Conservation (phyloP, 176 grass and related monocot species). For the Elymus sibiricus region DNA sequence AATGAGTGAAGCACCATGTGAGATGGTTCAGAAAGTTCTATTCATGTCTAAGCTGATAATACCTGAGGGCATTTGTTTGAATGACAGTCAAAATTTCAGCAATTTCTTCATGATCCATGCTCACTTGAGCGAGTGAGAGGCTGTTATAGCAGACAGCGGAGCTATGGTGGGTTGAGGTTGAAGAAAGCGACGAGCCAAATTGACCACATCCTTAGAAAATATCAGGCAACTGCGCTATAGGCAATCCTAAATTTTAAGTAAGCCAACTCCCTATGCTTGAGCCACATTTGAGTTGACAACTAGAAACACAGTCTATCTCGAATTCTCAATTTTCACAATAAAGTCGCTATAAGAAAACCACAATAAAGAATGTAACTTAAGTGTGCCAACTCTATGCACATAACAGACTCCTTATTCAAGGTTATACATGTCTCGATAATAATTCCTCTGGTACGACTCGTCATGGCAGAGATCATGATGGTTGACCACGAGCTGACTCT, state of each 20-base stretch:
- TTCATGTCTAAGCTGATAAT: not conserved
- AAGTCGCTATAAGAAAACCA: not conserved
- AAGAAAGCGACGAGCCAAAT: not conserved
- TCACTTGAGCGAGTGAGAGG: not conserved
- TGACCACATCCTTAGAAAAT: not conserved
- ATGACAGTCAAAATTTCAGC: not conserved
- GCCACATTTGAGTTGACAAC: not conserved
- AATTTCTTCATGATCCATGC: not conserved
- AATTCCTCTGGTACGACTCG: conserved; percentile 2
- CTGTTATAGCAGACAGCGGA: not conserved
- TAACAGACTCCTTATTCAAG: not conserved
- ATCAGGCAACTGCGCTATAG: not conserved
- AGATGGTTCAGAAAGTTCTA: not conserved
- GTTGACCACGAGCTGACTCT: not conserved
- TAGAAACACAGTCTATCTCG: not conserved
- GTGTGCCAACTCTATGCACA: not conserved
- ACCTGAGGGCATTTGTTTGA: not conserved
- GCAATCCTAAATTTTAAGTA: not conserved
- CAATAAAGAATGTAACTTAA: not conserved
- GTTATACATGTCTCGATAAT: not conserved
- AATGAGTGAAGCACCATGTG: not conserved
- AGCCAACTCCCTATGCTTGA: not conserved
- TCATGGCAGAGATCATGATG: not conserved
- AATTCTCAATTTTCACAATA: not conserved
- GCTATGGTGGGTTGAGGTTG: not conserved